Evolutionary conservation across 768 basidiomycete species (phyloP), one percentile per base, ranked within the genome.

Genomic region (Rhodotorula graminis): DNA sequence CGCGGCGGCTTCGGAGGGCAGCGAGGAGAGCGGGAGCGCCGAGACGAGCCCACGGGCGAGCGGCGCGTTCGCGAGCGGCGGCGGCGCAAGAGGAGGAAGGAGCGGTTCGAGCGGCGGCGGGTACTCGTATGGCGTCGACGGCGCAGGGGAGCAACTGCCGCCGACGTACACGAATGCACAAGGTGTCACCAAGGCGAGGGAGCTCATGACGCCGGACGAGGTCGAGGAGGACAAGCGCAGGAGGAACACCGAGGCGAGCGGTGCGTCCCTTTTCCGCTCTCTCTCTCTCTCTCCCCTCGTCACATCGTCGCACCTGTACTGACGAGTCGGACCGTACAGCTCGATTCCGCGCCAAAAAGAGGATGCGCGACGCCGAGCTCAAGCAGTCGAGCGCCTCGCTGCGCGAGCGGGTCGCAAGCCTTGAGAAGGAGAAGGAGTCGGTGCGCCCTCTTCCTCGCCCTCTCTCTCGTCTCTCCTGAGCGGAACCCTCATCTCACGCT

Each of bases 291-390:
- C 42, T 11, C n/a, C 19, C 25, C 6, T 33, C 50, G n/a, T 21
- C 27, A 18, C n/a, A n/a, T n/a, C n/a, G n/a, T n/a, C n/a, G n/a
- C n/a, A n/a, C n/a, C n/a, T n/a, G n/a, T 42, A 25, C 25, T 44
- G 16, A 29, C 15, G 50, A 14, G 1, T 1, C 2, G 2, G 2
- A 11, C 11, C 10, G 11, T 18, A 15, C 62, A 70, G 73, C 73
- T 12, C 62, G 73, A 0, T 74, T 74, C 59, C 61, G 73, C 1
- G 66, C 66, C 2, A 74, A 74, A 63, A 74, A 74, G 73, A 74
- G 71, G 49, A 37, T 61, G 44, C 47, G 65, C 31, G 70, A 70
- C 19, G n/a, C 15, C 2, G 62, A 60, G 23, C 31, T 71, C 33
- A 65, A 74, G 62, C 46, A 70, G 18, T 65, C 62, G 3, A 55